Base-by-base conservation (phyloP, 352 stramenopile genomes). In the Phytophthora chlamydospora region DNA sequence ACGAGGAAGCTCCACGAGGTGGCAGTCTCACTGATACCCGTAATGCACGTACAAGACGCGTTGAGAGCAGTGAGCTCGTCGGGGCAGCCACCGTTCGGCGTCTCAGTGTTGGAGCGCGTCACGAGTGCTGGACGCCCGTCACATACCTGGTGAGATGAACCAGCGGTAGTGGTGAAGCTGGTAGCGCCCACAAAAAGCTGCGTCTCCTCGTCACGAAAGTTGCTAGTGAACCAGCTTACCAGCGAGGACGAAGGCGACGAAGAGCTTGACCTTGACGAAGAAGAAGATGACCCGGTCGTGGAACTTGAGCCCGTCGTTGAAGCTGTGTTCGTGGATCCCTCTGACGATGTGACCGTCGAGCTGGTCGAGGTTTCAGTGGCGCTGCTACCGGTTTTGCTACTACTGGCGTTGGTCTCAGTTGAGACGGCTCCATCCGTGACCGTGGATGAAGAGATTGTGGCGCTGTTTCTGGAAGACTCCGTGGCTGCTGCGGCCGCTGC, bases 31-130 rank as follows among this genome's bases (percentile, higher is more conserved):
- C 40, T 61, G 49, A 69, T 73, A 4, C 63, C 70, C 31, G 66
- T 75, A 19, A 82, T 54, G 33, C 70, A 82, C 16, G 73, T 78
- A 36, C 70, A 82, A 19, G 73, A 82, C 6, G 62, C 70, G 35
- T 75, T 73, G 29, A 79, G 50, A 13, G 62, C 52, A 40, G 73
- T 73, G 8, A 79, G 48, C 31, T 62, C 63, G 36, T 75, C 63
- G 0, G 73, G 71, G 17, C 73, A 82, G 11, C 57, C 70, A 10
- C 70, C 67, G 48, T 82, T 82, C 5, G 70, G 54, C 2, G 46
- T 50, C 27, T 69, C 58, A 12, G 57, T 65, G 7, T 45, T 56
- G 5, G 68, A 77, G 5, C 64, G 71, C 14, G 70, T 75, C 14
- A 76, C 41, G 5, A 82, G 52, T 2, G 73, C 61, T 16, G 73